Evolutionary conservation across 163 green algal genomes (phyloP).

Genomic region (Scenedesmus sp.): DNA sequence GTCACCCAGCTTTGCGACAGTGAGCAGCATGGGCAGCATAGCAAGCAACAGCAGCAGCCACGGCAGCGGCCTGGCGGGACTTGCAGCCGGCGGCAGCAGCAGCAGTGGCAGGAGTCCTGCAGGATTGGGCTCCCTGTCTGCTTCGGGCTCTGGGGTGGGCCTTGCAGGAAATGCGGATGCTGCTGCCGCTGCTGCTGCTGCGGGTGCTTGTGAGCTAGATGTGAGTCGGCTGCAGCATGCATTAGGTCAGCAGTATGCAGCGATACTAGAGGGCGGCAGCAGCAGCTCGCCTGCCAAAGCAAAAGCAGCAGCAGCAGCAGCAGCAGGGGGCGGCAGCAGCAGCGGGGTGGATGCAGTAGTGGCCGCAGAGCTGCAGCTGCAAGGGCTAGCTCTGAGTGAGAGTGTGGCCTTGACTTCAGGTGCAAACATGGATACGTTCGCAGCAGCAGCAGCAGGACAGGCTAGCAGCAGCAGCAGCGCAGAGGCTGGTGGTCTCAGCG

Average conservation of each 20-base stretch:
- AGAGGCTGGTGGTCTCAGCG: not conserved
- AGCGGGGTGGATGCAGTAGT: not conserved
- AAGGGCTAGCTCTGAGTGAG: constrained; percentile 4
- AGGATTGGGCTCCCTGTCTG: not conserved
- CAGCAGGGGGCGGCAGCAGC: not conserved
- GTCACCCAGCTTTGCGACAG: constrained; percentile 25
- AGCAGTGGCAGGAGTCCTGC: not conserved
- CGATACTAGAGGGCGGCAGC: not conserved
- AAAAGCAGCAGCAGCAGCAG: constrained; percentile 22
- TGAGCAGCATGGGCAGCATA: constrained; percentile 45
- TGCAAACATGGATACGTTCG: not conserved
- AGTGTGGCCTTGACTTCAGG: constrained; percentile 36
- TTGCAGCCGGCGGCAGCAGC: not conserved
- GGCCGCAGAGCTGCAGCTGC: not conserved
- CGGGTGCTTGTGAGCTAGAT: not conserved
- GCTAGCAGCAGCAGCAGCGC: constrained; percentile 7
- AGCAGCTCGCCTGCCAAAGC: not conserved
- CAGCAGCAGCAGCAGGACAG: constrained; percentile 17
- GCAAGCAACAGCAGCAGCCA: constrained; percentile 29
- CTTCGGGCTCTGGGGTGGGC: not conserved
- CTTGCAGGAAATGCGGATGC: not conserved
- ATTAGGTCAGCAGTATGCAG: constrained; percentile 1
- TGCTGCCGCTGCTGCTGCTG: not conserved
- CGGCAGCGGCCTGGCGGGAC: not conserved
- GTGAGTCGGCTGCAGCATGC: not conserved